Base-by-base conservation (phyloP, 352 stramenopile genomes). In the Phytopythium litorale region DNA sequence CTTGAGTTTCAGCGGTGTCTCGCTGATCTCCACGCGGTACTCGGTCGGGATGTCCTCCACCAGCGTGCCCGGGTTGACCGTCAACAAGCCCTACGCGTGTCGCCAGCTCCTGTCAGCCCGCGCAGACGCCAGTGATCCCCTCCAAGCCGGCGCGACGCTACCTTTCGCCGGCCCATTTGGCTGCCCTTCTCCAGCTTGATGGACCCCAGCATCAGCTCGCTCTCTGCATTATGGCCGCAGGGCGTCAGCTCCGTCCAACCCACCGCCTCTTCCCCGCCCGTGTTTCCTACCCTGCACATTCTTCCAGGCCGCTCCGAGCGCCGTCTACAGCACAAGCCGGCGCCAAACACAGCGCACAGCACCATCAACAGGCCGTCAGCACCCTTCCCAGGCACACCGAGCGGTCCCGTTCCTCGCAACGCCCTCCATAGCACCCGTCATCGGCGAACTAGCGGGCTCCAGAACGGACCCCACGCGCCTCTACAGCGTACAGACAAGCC, bases 121-220 rank as follows among this genome's bases (percentile, higher is more conserved):
- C 37, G 45, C n/a, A 52, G n/a, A 56, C 30, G 50, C 19, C 32
- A 15, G 50, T 21, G 16, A 19, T 52, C 2, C 38, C 19, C n/a
- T 18, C 35, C 42, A 42, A 15, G 18, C 0, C 37, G 8, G 30
- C 56, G 11, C 46, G 28, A 32, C 21, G 13, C 2, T 33, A 92
- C 85, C 77, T 92, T 92, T 57, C 86, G 86, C 62, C 81, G 79
- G 23, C 86, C 86, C 0, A 88, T 58, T 11, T 81, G 70, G 52
- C 76, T 83, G 25, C 84, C 78, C 63, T 92, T 92, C 62, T 93
- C 81, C 28, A 95, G 70, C 66, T 91, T 92, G 63, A 95, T 92
- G 23, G 84, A 89, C 8, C 86, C 86, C 30, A 95, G 67, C 78
- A 91, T 88, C 60, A 91, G 58, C 63, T 95, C 86, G 54, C 84